Conservation (phyloP, 2,329 filamentous ascomycete species). For the Trichoderma pleuroti region DNA sequence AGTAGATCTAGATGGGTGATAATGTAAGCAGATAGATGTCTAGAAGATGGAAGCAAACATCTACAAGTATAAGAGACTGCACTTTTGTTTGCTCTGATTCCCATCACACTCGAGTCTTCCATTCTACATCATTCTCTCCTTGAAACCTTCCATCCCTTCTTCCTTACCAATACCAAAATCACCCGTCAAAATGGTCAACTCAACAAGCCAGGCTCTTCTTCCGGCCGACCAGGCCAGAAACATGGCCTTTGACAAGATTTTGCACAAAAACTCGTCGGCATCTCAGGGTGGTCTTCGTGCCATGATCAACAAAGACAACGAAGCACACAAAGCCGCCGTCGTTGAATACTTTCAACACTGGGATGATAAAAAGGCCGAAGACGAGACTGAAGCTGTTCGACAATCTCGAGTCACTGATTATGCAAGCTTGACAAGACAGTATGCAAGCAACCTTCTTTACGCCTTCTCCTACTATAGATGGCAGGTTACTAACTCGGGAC, state of each 20-base stretch:
- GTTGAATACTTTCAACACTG: slow-evolving; percentile 97
- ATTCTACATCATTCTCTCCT: not conserved
- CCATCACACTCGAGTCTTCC: not conserved
- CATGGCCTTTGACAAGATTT: slow-evolving; percentile 78
- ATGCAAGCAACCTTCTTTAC: not conserved
- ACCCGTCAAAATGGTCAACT: not conserved
- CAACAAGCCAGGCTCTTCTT: slow-evolving; percentile 54
- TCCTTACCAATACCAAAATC: not conserved
- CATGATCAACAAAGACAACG: slow-evolving; percentile 72
- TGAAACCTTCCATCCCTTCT: not conserved
- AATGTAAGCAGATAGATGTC: not conserved
- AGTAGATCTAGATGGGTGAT: not conserved
- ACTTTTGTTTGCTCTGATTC: not conserved
- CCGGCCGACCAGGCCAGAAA: slow-evolving; percentile 73
- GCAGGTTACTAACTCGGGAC: slow-evolving; percentile 21
- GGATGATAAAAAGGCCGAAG: slow-evolving; percentile 75
- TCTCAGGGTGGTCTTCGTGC: slow-evolving; percentile 68
- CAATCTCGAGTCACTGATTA: slow-evolving; percentile 32
- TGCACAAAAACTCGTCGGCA: slow-evolving; percentile 67
- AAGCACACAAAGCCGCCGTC: slow-evolving; percentile 72
- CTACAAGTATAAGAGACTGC: not conserved
- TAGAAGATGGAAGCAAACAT: not conserved
- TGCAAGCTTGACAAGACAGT: slow-evolving; percentile 17
- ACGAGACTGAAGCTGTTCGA: slow-evolving; percentile 68
- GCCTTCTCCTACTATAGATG: not conserved